These are phyloP conservation scores for Aspergillus costaricaensis DNA, from an alignment of 2,329 filamentous ascomycete genomes.

Conservation along the genomic window DNA sequence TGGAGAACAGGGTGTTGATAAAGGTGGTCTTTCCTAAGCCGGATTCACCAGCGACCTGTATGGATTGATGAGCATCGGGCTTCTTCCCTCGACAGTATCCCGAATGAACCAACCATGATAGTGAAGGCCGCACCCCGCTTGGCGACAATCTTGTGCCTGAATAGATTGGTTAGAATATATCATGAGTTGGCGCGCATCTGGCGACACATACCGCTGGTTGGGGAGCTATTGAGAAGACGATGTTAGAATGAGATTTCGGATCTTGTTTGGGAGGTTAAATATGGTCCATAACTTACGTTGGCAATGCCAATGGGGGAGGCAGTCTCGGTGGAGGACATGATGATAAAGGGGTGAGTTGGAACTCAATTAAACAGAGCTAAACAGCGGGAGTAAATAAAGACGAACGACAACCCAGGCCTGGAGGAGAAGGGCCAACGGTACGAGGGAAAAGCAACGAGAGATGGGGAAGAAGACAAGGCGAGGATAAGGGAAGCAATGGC, in stretches of 20 bases:
- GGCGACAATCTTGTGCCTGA: slow-evolving; percentile 70
- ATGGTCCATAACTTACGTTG: slow-evolving; percentile 57
- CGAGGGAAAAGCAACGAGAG: slow-evolving; percentile 8
- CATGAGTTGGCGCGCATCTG: not conserved
- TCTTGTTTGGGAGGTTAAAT: not conserved
- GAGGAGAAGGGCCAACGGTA: slow-evolving; percentile 6
- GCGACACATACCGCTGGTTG: slow-evolving; percentile 64
- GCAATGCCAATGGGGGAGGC: slow-evolving; percentile 72
- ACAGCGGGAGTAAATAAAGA: slow-evolving; percentile 18
- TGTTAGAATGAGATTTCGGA: slow-evolving; percentile 27
- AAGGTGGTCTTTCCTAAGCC: slow-evolving; percentile 99
- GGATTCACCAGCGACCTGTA: slow-evolving; percentile 93
- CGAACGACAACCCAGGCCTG: slow-evolving; percentile 13
- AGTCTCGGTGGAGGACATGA: slow-evolving; percentile 62
- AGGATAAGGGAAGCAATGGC: slow-evolving; percentile 15
- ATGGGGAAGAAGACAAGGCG: not conserved
- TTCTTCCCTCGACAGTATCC: not conserved
- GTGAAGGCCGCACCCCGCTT: slow-evolving; percentile 96
- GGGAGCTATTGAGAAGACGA: slow-evolving; percentile 55
- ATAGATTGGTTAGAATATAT: slow-evolving; percentile 16
- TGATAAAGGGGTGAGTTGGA: slow-evolving; percentile 27
- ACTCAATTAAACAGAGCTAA: slow-evolving; percentile 21
- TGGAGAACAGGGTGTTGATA: slow-evolving; percentile 99
- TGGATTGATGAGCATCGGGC: slow-evolving; percentile 28
- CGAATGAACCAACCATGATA: slow-evolving; percentile 75